Conservation (phyloP, 2,329 filamentous ascomycete genomes). For the Chalara sp. region DNA sequence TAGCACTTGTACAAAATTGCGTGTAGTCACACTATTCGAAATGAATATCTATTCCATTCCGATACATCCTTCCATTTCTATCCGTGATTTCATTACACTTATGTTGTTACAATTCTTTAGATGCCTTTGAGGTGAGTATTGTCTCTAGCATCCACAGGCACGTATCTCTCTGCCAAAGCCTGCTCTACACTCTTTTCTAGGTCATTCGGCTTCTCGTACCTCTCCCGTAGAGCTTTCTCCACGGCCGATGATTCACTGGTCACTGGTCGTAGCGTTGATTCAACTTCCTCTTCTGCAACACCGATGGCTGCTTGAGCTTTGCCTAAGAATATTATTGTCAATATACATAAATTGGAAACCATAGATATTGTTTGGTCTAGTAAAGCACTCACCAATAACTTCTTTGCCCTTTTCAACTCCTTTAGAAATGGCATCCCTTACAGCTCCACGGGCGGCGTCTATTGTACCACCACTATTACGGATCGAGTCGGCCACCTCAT, state of each 20-base stretch:
- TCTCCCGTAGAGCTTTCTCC: constrained; percentile 45
- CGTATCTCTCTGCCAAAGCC: constrained; percentile 48
- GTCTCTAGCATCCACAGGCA: constrained; percentile 33
- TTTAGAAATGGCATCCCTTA: constrained; percentile 26
- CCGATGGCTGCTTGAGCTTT: constrained; percentile 33
- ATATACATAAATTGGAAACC: neutral
- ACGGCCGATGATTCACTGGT: constrained; percentile 16
- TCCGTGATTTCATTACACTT: neutral
- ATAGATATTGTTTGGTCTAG: neutral
- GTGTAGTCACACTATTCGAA: too few relatives aligned
- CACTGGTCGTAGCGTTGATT: constrained; percentile 32
- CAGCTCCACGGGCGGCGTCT: constrained; percentile 33
- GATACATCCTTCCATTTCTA: too few relatives aligned
- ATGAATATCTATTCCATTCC: too few relatives aligned
- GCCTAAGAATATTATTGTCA: constrained; percentile 4
- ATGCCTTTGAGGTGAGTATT: constrained; percentile 30
- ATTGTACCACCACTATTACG: constrained; percentile 27
- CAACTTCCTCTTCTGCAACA: constrained; percentile 31
- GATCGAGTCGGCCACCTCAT: constrained; percentile 15
- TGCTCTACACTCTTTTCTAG: constrained; percentile 45
- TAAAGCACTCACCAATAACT: constrained; percentile 18
- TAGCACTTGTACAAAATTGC: too few relatives aligned
- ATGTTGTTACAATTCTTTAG: constrained; percentile 15
- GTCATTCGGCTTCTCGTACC: constrained; percentile 38
- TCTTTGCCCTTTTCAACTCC: constrained; percentile 30